Evolutionary conservation across 495 filamentous ascomycete genomes (phyloP), one percentile per base, ranked within the genome.

Genomic region (Annulohypoxylon moriforme): DNA sequence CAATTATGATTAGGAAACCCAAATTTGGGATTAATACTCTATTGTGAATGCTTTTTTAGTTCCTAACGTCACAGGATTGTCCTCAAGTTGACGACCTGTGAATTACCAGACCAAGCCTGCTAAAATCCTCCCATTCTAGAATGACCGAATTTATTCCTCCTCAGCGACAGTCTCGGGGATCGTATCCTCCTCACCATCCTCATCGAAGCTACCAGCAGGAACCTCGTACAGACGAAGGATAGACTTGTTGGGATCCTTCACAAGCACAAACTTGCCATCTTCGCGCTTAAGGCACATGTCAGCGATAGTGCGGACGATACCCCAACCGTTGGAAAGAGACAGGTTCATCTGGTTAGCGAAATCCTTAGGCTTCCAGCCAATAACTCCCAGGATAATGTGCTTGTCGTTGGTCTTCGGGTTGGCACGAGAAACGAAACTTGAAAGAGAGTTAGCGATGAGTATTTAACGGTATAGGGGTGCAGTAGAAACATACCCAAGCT

Each of bases 281-380:
- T 86, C 85, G 75, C 88, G 87, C 82, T 90, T 86, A 61, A 93
- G 80, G 72, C 87, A 89, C 88, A 98, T 96, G 81, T 99, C 96
- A 64, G 93, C 91, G 71, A 99, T 96, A 13, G 96, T 98, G 68
- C 96, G 92, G 46, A 99, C 96, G 62, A 99, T 98, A 81, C 95
- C 96, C 96, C 96, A 99, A 67, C 96, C 96, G 82, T 98, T 99
- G 76, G 90, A 90, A 40, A 98, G 88, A 78, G 93, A 94, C 70
- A 99, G 82, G 80, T 97, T 97, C 96, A 99, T 99, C 86, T 99
- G 96, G 79, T 88, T 87, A 55, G 96, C 96, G 75, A 99, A 98
- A 75, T 99, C 96, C 73, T 90, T 89, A 33, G 96, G 96, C 85
- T 98, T 98, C 89, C 97, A 97, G 81, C 93, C 93, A 4, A 96